These are phyloP conservation scores for Sphagnurus paluster DNA, from an alignment of 1,284 basidiomycete species.

Conservation along the genomic window DNA sequence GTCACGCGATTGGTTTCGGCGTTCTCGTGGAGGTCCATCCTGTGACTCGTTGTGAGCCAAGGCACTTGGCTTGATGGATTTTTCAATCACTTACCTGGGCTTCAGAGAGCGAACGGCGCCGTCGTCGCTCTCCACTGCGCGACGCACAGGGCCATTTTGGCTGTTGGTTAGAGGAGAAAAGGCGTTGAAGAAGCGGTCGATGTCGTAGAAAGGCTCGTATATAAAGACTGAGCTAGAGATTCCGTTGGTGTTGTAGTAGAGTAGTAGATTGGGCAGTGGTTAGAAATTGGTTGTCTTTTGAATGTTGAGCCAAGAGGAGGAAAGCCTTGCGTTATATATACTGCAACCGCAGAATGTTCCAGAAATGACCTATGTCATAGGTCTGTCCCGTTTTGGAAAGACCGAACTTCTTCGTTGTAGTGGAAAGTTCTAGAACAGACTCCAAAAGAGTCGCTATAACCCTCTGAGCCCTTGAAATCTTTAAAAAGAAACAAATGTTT, in stretches of 20 bases:
- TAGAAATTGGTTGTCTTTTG: neutral
- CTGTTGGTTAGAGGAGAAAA: slow-evolving; percentile 23
- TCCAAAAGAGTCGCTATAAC: too few relatives aligned
- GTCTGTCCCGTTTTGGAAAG: too few relatives aligned
- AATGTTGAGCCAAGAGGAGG: too few relatives aligned
- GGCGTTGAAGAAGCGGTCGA: slow-evolving; percentile 48
- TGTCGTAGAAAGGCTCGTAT: slow-evolving; percentile 45
- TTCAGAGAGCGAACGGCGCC: slow-evolving; percentile 16
- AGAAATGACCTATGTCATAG: too few relatives aligned
- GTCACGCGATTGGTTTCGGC: slow-evolving; percentile 38
- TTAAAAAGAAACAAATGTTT: too few relatives aligned
- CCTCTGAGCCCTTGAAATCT: too few relatives aligned
- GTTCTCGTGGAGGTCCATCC: slow-evolving; percentile 49
- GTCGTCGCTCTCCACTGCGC: slow-evolving; percentile 8
- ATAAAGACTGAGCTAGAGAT: slow-evolving; percentile 23
- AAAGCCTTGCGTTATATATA: too few relatives aligned
- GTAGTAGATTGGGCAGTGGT: too few relatives aligned
- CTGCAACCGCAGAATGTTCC: too few relatives aligned
- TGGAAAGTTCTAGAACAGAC: too few relatives aligned
- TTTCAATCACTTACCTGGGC: slow-evolving; percentile 17
- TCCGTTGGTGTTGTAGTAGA: neutral
- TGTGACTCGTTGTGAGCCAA: slow-evolving; percentile 19
- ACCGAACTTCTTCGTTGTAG: too few relatives aligned
- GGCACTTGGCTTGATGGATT: neutral
- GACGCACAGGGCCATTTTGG: neutral